These are phyloP conservation scores for Populus tomentosa DNA, from an alignment of 441 rosid genomes.

Conservation along the genomic window DNA sequence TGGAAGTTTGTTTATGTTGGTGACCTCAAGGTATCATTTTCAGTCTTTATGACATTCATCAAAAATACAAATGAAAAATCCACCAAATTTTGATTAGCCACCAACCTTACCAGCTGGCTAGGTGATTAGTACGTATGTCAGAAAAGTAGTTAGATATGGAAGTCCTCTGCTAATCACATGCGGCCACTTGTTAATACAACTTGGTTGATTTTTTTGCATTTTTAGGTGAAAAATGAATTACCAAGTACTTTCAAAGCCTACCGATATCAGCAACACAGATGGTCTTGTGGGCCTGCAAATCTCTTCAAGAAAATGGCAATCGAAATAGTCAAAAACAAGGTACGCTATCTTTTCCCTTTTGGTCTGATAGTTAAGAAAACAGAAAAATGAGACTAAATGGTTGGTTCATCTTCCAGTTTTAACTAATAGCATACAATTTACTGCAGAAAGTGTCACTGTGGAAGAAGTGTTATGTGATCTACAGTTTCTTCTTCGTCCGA, in stretches of 20 bases:
- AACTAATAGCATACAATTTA: background rate
- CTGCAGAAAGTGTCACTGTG: conserved; percentile 71
- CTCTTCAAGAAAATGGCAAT: conserved; percentile 76
- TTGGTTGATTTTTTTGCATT: background rate
- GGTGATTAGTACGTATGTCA: background rate
- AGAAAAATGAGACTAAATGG: background rate
- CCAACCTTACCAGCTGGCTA: background rate
- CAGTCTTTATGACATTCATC: background rate
- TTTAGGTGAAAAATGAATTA: conserved; percentile 81
- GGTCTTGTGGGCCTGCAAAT: conserved; percentile 98
- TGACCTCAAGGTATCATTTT: conserved; percentile 44
- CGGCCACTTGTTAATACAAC: background rate
- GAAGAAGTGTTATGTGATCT: conserved; percentile 82
- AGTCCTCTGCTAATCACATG: background rate
- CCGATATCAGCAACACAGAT: conserved; percentile 82
- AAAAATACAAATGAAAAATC: background rate
- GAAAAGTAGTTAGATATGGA: background rate
- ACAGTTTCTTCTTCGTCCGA: conserved; percentile 89
- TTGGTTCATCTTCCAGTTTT: background rate
- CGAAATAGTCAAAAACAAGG: conserved; percentile 65
- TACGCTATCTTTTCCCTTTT: background rate
- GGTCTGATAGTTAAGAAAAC: background rate
- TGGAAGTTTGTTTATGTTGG: conserved; percentile 82
- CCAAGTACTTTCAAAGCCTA: conserved; percentile 87
- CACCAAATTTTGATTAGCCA: background rate